Conservation (phyloP, 305 asterid genomes). For the Striga hermonthica region DNA sequence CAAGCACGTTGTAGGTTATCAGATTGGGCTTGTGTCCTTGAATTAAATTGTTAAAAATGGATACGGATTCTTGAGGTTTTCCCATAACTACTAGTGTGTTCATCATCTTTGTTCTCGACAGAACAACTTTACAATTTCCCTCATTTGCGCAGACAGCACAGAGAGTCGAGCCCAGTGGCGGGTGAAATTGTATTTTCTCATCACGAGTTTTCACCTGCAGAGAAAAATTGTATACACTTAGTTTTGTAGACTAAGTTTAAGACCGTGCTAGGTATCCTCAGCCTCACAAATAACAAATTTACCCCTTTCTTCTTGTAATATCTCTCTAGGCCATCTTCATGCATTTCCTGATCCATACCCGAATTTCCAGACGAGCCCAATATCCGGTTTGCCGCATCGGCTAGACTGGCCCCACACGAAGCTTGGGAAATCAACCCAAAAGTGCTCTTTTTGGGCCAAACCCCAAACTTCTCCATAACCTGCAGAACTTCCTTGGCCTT, state of each 20-base stretch:
- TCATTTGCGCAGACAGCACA: constrained; percentile 53
- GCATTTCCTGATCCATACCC: no score
- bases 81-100: constrained; percentile 53
- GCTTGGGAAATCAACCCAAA: constrained; percentile 82
- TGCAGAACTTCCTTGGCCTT: constrained; percentile 71
- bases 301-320: no score
- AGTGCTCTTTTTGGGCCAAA: constrained; percentile 52
- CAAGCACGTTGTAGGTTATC: constrained; percentile 58
- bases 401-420: constrained; percentile 38
- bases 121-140: constrained; percentile 52
- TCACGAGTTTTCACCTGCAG: constrained; percentile 43
- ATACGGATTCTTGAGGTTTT: constrained; percentile 52
- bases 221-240: neutral
- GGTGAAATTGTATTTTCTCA: constrained; percentile 41
- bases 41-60: constrained; percentile 52
- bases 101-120: constrained; percentile 56
- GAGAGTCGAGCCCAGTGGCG: constrained; percentile 38
- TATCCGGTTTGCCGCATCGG: no score
- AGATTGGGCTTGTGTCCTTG: constrained; percentile 61
- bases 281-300: no score
- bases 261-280: no score
- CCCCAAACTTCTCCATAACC: constrained; percentile 56
- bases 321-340: no score
- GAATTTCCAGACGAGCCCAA: no score
- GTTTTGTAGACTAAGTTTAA: neutral